phyloP scores from a whole-genome alignment of 2,329 filamentous ascomycete species.

The Elsinoe ampelina region DNA sequence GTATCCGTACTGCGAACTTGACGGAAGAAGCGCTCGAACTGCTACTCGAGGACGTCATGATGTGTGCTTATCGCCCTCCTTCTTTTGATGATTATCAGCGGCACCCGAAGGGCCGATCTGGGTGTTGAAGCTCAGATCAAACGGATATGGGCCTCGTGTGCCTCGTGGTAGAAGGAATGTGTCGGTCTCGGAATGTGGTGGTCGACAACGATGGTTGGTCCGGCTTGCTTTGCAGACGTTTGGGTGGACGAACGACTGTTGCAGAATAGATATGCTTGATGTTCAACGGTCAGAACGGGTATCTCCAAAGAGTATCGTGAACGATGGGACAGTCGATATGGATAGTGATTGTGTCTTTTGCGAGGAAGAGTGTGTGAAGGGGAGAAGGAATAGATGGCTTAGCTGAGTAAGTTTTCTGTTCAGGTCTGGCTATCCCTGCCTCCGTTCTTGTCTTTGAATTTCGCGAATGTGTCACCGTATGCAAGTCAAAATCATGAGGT shows the following conservation, averaged over 20 bases:
- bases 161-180: constrained; percentile 11
- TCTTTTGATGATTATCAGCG: constrained; percentile 1
- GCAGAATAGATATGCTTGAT: constrained; percentile 8
- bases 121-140: not conserved
- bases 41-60: constrained; percentile 30
- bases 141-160: not conserved
- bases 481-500: constrained; percentile 14
- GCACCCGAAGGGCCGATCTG: constrained; percentile 9
- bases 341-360: constrained; percentile 9
- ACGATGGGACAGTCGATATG: not conserved
- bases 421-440: not conserved
- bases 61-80: constrained; percentile 18
- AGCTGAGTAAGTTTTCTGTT: constrained; percentile 13
- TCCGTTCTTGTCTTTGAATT: not conserved
- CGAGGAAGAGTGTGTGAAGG: not conserved
- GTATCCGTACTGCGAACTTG: constrained; percentile 43
- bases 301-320: not conserved
- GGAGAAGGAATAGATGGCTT: constrained; percentile 12
- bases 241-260: not conserved
- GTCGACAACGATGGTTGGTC: not conserved
- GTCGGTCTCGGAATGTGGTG: constrained; percentile 8
- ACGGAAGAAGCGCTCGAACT: constrained; percentile 31
- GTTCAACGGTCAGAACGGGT: constrained; percentile 12
- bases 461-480: constrained; percentile 4
- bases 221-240: constrained; percentile 9